Conservation (phyloP, 2,329 filamentous ascomycete genomes). For the Phyllosticta citrichinensis region DNA sequence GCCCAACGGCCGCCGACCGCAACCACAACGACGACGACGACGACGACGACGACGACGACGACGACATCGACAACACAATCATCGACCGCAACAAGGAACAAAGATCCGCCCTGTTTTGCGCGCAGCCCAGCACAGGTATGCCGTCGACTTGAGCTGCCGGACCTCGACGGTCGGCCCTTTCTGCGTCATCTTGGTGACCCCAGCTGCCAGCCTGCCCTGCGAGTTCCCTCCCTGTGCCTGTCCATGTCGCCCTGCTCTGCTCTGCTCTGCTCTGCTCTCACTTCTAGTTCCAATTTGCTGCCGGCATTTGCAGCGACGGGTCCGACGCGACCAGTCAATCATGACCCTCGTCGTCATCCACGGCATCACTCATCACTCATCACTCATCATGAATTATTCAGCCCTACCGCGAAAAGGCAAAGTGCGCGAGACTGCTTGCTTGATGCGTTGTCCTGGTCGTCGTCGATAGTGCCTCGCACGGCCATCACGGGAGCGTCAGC, state of each 20-base stretch:
- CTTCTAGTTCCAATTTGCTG: too few relatives aligned
- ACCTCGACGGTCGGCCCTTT: neutral
- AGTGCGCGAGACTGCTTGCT: neutral
- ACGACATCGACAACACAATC: neutral
- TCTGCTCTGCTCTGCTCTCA: too few relatives aligned
- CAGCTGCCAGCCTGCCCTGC: too few relatives aligned
- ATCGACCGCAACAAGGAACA: neutral
- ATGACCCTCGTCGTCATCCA: too few relatives aligned
- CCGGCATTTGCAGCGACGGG: neutral
- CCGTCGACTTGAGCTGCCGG: neutral
- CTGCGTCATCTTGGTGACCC: too few relatives aligned
- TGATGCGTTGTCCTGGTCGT: neutral
- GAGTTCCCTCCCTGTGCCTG: neutral
- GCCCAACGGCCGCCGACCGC: neutral
- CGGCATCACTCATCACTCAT: too few relatives aligned
- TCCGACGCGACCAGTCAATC: too few relatives aligned
- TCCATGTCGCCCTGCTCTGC: neutral
- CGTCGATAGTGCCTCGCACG: neutral
- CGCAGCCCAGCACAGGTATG: neutral
- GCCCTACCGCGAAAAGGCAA: neutral
- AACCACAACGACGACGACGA: neutral
- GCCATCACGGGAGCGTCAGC: neutral
- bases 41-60: neutral
- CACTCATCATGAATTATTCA: neutral
- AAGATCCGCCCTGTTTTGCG: neutral